These are phyloP conservation scores for Azolla pinnata DNA, from an alignment of 75 land plant species.

Conservation along the genomic window DNA sequence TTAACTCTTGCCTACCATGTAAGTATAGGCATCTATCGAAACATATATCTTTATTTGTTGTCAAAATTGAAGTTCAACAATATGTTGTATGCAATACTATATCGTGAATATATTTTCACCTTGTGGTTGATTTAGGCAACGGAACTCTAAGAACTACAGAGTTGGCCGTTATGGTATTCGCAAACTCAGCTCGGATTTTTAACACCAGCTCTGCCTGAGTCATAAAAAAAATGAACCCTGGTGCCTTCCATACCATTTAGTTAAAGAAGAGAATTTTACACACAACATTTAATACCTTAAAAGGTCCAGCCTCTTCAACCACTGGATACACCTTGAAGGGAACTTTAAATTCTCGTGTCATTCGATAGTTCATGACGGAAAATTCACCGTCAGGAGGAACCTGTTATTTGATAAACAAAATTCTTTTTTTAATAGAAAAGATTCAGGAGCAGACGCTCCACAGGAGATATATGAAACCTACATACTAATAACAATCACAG, in stretches of 20 bases:
- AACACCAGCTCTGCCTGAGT: constrained; percentile 87
- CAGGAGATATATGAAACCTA: too few relatives aligned
- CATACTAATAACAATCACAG: too few relatives aligned
- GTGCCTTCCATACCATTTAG: not conserved
- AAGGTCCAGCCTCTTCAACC: constrained; percentile 79
- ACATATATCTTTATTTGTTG: too few relatives aligned
- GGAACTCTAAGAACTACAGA: constrained; percentile 72
- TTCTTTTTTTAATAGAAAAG: not conserved
- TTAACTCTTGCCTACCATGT: not conserved
- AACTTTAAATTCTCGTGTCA: constrained; percentile 93
- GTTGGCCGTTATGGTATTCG: constrained; percentile 73
- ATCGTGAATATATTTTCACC: too few relatives aligned
- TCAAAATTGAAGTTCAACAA: too few relatives aligned
- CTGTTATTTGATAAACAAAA: constrained; percentile 18
- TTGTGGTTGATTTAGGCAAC: constrained; percentile 74
- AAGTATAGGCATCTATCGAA: not conserved
- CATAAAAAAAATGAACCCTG: constrained; percentile 7
- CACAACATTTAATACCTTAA: constrained; percentile 36
- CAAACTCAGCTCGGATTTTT: constrained; percentile 85
- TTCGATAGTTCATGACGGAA: constrained; percentile 92
- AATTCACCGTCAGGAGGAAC: constrained; percentile 97
- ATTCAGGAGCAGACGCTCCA: too few relatives aligned
- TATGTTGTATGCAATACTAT: too few relatives aligned
- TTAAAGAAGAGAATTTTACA: not conserved
- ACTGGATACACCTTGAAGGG: constrained; percentile 77